These are phyloP conservation scores for Alternaria atra DNA, from an alignment of 2,329 filamentous ascomycete species.

Conservation along the genomic window DNA sequence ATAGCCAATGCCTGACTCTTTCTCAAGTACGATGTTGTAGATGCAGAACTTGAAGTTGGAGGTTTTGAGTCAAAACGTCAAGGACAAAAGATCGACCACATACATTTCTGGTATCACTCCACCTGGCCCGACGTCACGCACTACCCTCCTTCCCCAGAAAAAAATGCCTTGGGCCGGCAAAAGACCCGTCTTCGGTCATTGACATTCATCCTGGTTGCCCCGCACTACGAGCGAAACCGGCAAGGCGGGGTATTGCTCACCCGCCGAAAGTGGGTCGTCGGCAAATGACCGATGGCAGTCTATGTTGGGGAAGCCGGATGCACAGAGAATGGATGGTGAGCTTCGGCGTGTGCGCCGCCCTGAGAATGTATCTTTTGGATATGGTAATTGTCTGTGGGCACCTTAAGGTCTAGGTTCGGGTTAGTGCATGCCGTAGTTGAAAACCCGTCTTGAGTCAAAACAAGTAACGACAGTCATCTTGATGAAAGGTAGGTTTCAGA, in stretches of 20 bases:
- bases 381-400: not conserved
- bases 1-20: not conserved
- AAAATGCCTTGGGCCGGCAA: conserved; percentile 22
- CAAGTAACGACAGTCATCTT: not conserved
- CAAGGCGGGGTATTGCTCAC: conserved; percentile 28
- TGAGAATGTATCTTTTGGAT: not conserved
- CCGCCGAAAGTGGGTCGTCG: conserved; percentile 26
- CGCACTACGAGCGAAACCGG: conserved; percentile 28
- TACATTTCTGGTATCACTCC: conserved; percentile 2
- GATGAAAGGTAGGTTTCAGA: not conserved
- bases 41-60: not conserved
- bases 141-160: not conserved
- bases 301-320: conserved; percentile 20
- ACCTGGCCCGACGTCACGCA: conserved; percentile 11
- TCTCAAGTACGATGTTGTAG: not conserved
- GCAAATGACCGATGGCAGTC: conserved; percentile 25
- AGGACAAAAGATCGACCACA: not conserved
- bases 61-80: not conserved
- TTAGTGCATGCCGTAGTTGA: not conserved
- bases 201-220: conserved; percentile 28
- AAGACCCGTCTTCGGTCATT: conserved; percentile 21
- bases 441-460: not conserved
- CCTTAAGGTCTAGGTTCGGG: not conserved
- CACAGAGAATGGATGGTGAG: not conserved
- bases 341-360: conserved; percentile 8